A percentile compares a stretch with the other conserved stretches of the same genome.
phyloP scores from a whole-genome alignment of 345 rosid species.

The Eucalyptus pumila region DNA sequence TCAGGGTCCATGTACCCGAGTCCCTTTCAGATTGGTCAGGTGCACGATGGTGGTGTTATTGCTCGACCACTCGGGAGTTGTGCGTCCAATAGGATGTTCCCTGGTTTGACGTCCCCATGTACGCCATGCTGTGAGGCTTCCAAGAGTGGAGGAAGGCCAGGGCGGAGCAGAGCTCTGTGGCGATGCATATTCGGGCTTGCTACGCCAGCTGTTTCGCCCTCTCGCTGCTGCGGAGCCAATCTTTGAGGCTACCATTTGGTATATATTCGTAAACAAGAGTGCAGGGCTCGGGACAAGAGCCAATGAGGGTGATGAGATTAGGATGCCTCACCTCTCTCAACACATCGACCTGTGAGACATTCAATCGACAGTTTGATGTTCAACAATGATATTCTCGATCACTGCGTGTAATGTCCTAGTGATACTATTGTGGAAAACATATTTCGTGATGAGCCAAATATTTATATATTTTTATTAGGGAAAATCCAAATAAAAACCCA shows the following conservation, averaged over 20 bases:
- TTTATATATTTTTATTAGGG: no score
- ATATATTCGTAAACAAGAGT: conserved; percentile 68
- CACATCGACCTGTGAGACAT: not conserved
- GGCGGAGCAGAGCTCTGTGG: conserved; percentile 57
- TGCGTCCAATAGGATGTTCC: no score
- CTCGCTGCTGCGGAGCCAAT: conserved; percentile 53
- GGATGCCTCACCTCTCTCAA: no score
- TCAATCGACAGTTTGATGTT: not conserved
- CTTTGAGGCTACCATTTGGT: conserved; percentile 83
- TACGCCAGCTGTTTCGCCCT: conserved; percentile 64
- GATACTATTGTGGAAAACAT: not conserved
- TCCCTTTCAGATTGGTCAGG: not conserved
- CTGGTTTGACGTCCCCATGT: conserved; percentile 6
- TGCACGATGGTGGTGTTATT: not conserved
- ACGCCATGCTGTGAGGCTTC: conserved; percentile 51
- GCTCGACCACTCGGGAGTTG: not conserved
- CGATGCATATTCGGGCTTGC: conserved; percentile 67
- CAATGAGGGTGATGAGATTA: no score
- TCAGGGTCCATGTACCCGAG: not conserved
- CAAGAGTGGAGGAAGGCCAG: conserved; percentile 72
- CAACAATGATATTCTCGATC: not conserved
- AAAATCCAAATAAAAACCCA: rapidly evolving
- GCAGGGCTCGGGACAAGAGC: conserved; percentile 35
- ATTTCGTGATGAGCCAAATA: no score
- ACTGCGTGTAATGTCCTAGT: no score